Evolutionary conservation across 2,329 filamentous ascomycete genomes (phyloP), one percentile per base, ranked within the genome.

Genomic region (Phialemonium atrogriseum): DNA sequence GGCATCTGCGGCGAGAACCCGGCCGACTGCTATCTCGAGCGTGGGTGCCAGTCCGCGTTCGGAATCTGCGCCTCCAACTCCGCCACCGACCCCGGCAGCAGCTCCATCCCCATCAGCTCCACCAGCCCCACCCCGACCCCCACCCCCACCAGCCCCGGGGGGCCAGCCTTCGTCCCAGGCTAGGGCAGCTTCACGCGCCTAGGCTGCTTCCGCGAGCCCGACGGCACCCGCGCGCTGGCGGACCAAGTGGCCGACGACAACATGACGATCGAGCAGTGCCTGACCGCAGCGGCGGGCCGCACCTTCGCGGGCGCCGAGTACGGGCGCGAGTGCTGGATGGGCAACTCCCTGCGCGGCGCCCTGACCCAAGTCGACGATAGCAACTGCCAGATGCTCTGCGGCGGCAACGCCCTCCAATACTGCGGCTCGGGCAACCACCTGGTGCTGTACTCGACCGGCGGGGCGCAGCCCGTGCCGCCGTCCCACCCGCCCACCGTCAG

Each of bases 231-330:
- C n/a, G n/a, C n/a, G n/a, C n/a, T n/a, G n/a, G n/a, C n/a, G n/a
- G n/a, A n/a, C n/a, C n/a, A n/a, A n/a, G n/a, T n/a, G n/a, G n/a
- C n/a, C n/a, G n/a, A n/a, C n/a, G n/a, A n/a, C 10, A 48, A 42
- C n/a, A 51, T 54, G 33, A 50, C 55, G 3, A 52, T 55, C 32
- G 58, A 52, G 5, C 44, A 56, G 24, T 58, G 55, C 22, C 44
- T 45, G 6, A 55, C 51, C 23, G 39, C 48, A 12, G 39, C 31
- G 17, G 41, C 40, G 7, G 54, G 52, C 7, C 54, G 46, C 32
- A 47, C 42, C 2, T 51, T 57, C 30, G 53, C 52, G n/a, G 55
- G 50, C 5, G 52, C 52, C 5, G 49, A 58, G 24, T 55, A 55
- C 33, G 43, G 45, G 27, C 41, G 42, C 11, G 50, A 54, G 24